Conservation (phyloP, 164 flowering plant genomes). For the Chimonanthus salicifolius region DNA sequence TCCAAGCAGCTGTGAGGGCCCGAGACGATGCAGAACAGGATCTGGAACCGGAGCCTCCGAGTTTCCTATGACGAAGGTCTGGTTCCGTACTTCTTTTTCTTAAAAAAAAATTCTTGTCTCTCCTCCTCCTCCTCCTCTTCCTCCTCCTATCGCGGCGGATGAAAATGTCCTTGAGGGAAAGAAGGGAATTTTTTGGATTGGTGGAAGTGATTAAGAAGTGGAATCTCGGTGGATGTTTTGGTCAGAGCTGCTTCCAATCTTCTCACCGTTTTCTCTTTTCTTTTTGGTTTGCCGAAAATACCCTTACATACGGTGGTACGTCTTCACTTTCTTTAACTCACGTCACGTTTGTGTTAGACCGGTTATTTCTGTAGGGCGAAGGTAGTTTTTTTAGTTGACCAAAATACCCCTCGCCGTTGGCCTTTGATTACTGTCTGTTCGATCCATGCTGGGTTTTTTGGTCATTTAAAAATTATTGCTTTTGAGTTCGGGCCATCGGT, state of each 20-base stretch:
- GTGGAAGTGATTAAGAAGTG: not conserved
- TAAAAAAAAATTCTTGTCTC: not conserved
- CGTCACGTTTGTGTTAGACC: too few species aligned
- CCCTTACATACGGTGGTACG: too few species aligned
- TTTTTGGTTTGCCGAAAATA: too few species aligned
- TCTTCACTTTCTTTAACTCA: too few species aligned
- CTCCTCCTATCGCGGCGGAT: not conserved
- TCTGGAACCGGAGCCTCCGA: not conserved
- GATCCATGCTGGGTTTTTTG: not conserved
- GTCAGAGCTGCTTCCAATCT: not conserved
- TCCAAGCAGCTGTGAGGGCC: slow-evolving; percentile 22
- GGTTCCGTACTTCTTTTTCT: not conserved
- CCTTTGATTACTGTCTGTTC: not conserved
- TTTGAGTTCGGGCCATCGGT: not conserved
- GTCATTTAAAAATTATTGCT: not conserved
- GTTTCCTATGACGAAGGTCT: not conserved
- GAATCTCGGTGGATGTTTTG: not conserved
- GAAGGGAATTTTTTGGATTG: not conserved
- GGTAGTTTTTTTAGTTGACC: not conserved
- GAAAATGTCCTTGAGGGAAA: not conserved
- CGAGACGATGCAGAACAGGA: slow-evolving; percentile 5
- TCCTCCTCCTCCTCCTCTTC: not conserved
- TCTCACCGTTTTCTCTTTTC: not conserved
- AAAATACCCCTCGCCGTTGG: not conserved
- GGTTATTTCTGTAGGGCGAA: too few species aligned